Evolutionary conservation across 2,329 filamentous ascomycete genomes (phyloP).

Genomic region (Fusarium neocosmosporiellum): DNA sequence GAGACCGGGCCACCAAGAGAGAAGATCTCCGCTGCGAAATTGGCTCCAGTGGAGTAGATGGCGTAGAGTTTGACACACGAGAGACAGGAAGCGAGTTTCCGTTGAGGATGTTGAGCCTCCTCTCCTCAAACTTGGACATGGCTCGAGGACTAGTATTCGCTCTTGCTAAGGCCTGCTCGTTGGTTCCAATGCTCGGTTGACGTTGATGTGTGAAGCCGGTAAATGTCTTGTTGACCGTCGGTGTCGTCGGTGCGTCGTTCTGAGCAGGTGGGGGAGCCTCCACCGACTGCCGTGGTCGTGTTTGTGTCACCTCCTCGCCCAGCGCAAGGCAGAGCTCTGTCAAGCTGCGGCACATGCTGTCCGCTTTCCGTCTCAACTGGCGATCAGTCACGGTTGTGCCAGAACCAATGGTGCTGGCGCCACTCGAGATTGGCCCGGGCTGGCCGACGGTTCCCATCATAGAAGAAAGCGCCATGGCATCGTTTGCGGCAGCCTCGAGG

Average conservation of each 20-base stretch:
- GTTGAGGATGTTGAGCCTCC: slow-evolving; percentile 60
- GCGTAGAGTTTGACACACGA: slow-evolving; percentile 52
- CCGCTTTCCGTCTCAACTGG: slow-evolving; percentile 88
- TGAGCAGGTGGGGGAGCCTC: slow-evolving; percentile 26
- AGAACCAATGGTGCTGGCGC: slow-evolving; percentile 70
- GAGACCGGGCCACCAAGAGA: slow-evolving; percentile 56
- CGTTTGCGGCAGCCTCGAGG: slow-evolving; percentile 82
- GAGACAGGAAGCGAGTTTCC: slow-evolving; percentile 59
- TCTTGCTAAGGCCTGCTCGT: slow-evolving; percentile 54
- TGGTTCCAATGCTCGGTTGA: slow-evolving; percentile 52
- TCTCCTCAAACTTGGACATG: slow-evolving; percentile 65
- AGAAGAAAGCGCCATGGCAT: slow-evolving; percentile 81
- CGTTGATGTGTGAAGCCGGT: slow-evolving; percentile 51
- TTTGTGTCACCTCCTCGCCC: slow-evolving; percentile 66
- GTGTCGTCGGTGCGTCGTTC: slow-evolving; percentile 52
- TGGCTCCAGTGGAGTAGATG: slow-evolving; percentile 55
- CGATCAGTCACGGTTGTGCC: slow-evolving; percentile 75
- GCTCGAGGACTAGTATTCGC: slow-evolving; percentile 59
- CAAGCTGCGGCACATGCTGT: slow-evolving; percentile 90
- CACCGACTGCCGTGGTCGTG: slow-evolving; percentile 45
- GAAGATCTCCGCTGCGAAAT: slow-evolving; percentile 60
- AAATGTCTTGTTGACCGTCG: slow-evolving; percentile 57
- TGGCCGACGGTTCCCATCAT: slow-evolving; percentile 81
- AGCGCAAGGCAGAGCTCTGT: slow-evolving; percentile 93
- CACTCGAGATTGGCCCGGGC: slow-evolving; percentile 74